Conservation (phyloP, 345 rosid species). For the Arabis hirsuta region DNA sequence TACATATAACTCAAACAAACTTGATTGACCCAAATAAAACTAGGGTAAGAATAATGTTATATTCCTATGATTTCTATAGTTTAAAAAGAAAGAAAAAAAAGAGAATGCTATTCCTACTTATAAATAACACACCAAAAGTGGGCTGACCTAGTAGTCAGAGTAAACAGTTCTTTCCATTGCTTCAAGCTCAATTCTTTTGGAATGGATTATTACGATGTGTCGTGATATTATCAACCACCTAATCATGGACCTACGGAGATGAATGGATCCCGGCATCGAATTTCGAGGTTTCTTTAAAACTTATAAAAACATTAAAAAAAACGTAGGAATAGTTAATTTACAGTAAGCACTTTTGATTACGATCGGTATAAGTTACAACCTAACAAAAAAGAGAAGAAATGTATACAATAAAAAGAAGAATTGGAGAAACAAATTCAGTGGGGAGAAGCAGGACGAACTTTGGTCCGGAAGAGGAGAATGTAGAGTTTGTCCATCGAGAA, state of each 20-base stretch:
- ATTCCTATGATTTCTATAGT: neutral
- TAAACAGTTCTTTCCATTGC: no score
- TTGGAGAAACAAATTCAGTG: constrained; percentile 11
- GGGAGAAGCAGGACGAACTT: constrained; percentile 51
- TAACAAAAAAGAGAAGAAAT: constrained; percentile 3
- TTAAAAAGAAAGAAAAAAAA: no score
- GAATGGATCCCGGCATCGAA: no score
- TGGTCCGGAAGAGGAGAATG: constrained; percentile 72
- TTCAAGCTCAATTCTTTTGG: no score
- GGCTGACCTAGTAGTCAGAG: no score
- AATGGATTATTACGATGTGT: no score
- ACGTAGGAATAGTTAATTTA: constrained; percentile 21
- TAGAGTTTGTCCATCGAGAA: constrained; percentile 79
- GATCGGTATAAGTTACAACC: constrained; percentile 31
- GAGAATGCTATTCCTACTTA: neutral
- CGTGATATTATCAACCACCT: no score
- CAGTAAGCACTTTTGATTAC: constrained; percentile 37
- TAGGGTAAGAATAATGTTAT: neutral
- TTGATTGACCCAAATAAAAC: neutral
- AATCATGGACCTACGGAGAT: no score
- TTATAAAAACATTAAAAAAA: no score
- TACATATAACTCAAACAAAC: neutral
- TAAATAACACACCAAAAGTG: neutral
- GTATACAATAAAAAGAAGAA: neutral
- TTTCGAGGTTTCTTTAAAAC: no score